phyloP scores from a whole-genome alignment of 306 rosid genomes.

The Trifolium fragiferum region DNA sequence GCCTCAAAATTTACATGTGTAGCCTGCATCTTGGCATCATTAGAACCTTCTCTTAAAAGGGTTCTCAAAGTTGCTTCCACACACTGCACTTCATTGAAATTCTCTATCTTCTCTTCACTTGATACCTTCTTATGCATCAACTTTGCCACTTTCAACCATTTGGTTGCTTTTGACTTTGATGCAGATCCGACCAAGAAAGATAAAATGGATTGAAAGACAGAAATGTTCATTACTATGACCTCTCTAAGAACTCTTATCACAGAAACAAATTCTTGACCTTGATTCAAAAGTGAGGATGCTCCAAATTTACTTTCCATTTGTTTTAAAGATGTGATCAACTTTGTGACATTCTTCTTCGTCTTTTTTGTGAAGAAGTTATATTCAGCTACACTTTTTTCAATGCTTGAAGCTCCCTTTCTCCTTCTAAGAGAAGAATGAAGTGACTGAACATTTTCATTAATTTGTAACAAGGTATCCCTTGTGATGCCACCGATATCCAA shows the following conservation, averaged over 20 bases:
- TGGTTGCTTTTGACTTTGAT: conserved; percentile 48
- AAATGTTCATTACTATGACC: conserved; percentile 45
- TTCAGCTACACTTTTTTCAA: conserved; percentile 50
- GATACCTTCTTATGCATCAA: conserved; percentile 51
- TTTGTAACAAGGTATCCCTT: conserved; percentile 55
- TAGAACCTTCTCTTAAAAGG: background rate
- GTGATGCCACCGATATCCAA: conserved; percentile 66
- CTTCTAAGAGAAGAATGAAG: conserved; percentile 71
- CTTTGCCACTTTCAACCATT: conserved; percentile 56
- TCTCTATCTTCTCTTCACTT: conserved; percentile 37
- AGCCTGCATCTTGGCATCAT: background rate
- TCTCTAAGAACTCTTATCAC: conserved; percentile 48
- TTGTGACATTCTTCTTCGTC: conserved; percentile 62
- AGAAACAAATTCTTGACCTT: conserved; percentile 43
- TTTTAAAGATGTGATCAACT: conserved; percentile 46
- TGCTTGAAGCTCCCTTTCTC: conserved; percentile 58
- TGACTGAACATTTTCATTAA: conserved; percentile 54
- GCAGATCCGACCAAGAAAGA: conserved; percentile 44
- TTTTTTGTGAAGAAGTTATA: conserved; percentile 54
- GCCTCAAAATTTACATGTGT: background rate
- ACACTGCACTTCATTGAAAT: background rate
- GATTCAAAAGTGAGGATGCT: conserved; percentile 29
- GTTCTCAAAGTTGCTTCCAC: background rate
- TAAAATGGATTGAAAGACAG: conserved; percentile 51
- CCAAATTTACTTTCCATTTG: conserved; percentile 55